These are phyloP conservation scores for Ricinus communis DNA, from an alignment of 345 rosid genomes.

Conservation along the genomic window DNA sequence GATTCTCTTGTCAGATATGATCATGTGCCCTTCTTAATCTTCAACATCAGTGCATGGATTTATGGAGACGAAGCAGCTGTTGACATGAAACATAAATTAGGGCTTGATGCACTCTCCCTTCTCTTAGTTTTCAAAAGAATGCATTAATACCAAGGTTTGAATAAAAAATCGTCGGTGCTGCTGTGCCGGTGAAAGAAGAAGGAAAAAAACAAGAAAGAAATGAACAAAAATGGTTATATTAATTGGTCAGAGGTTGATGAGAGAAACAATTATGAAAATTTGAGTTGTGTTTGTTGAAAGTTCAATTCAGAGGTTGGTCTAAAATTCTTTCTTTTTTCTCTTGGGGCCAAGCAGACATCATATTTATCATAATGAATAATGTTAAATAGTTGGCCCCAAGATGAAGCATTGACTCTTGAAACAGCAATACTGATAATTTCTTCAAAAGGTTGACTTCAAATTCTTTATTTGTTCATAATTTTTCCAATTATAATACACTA, in stretches of 20 bases:
- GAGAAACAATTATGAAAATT: not conserved
- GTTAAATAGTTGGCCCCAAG: too few species aligned
- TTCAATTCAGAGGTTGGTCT: too few species aligned
- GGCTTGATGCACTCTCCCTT: not conserved
- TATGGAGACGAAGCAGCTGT: not conserved
- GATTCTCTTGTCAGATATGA: not conserved
- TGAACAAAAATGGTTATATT: too few species aligned
- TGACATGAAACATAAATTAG: not conserved
- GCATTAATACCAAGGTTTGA: not conserved
- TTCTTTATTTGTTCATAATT: too few species aligned
- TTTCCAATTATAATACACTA: too few species aligned
- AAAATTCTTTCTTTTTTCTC: not conserved
- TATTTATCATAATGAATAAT: not conserved
- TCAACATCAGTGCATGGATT: not conserved
- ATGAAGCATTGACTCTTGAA: too few species aligned
- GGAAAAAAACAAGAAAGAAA: too few species aligned
- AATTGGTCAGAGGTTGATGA: not conserved
- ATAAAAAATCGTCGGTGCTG: not conserved
- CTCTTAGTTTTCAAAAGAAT: not conserved
- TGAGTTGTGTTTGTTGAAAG: too few species aligned
- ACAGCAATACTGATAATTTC: too few species aligned
- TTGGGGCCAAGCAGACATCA: not conserved
- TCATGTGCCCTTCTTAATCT: not conserved
- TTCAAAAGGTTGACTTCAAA: too few species aligned
- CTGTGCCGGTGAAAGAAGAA: too few species aligned